Conservation (phyloP, 1,284 basidiomycete genomes). For the Tausonia pullulans region DNA sequence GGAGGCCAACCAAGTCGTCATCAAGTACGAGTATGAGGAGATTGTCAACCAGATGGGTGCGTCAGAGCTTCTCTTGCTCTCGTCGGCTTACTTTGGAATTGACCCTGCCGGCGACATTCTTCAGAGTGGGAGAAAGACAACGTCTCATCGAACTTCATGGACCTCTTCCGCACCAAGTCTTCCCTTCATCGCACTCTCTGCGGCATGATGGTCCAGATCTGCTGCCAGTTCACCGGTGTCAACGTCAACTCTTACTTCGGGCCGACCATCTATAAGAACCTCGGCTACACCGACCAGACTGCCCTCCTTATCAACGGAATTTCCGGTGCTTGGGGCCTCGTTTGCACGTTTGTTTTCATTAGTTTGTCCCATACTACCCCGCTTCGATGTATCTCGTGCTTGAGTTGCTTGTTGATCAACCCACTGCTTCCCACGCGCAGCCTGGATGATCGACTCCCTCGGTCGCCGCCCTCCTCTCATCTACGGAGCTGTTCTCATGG, state of each 20-base stretch:
- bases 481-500: conserved; percentile 41
- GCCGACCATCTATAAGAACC: conserved; percentile 17
- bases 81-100: too few relatives aligned
- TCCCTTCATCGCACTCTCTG: conserved; percentile 43
- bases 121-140: conserved; percentile 20
- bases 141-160: conserved; percentile 14
- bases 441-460: conserved; percentile 40
- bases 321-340: conserved; percentile 49
- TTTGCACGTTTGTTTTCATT: conserved; percentile 48
- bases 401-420: not conserved
- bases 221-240: conserved; percentile 55
- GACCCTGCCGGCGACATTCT: not conserved
- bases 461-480: conserved; percentile 51
- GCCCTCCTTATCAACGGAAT: conserved; percentile 52
- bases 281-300: not conserved
- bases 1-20: too few relatives aligned
- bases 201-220: conserved; percentile 42
- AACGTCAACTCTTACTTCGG: conserved; percentile 37
- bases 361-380: not conserved
- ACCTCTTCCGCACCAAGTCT: conserved; percentile 4
- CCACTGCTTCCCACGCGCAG: not conserved
- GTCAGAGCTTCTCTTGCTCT: too few relatives aligned
- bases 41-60: conserved; percentile 42
- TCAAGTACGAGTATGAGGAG: too few relatives aligned
- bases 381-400: not conserved